Evolutionary conservation across 1,284 basidiomycete species (phyloP), one percentile per base, ranked within the genome.

Genomic region (Naganishia albida): DNA sequence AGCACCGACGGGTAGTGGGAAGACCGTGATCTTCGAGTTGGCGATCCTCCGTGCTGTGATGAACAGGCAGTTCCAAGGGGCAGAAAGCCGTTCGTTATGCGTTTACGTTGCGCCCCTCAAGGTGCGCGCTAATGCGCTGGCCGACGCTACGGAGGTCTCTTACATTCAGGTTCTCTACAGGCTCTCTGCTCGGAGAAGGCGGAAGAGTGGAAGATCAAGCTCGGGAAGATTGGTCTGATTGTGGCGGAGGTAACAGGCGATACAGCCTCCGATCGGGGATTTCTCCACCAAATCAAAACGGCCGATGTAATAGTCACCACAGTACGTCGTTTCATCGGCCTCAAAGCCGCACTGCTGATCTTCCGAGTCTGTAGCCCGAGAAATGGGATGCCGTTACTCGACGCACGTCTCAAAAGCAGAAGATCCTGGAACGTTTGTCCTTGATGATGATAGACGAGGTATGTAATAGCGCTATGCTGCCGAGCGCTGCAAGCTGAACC

Each of bases 71-170:
- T 7, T 89, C 89, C 42, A 65, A 39, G 12, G 65, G 67, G 43
- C 38, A n/a, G 25, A 3, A 16, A 42, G 57, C 0, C 49, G 48
- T 38, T 53, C 51, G 2, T 28, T 51, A 4, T 26, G 54, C 26
- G 87, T 99, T 25, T 99, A 99, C 73, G 87, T 99, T 74, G 92
- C 94, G 0, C 94, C 93, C 0, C 96, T 93, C 1, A 95, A 96
- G 83, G 91, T 88, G 68, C 74, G 72, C 30, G 1, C 39, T 1
- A 18, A 2, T 18, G 4, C 15, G 12, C 13, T 50, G 23, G 20
- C 15, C n/a, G n/a, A 39, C 15, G 16, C n/a, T 8, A 12, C 30
- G 30, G n/a, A 7, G 26, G 23, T 20, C 15, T 40, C n/a, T 54
- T 15, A 43, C 20, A 3, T 65, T 49, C 63, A 69, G 38, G 68